Evolutionary conservation across 1,139 yeast species (phyloP), one percentile per base, ranked within the genome.

Genomic region (Hyphopichia burtonii): DNA sequence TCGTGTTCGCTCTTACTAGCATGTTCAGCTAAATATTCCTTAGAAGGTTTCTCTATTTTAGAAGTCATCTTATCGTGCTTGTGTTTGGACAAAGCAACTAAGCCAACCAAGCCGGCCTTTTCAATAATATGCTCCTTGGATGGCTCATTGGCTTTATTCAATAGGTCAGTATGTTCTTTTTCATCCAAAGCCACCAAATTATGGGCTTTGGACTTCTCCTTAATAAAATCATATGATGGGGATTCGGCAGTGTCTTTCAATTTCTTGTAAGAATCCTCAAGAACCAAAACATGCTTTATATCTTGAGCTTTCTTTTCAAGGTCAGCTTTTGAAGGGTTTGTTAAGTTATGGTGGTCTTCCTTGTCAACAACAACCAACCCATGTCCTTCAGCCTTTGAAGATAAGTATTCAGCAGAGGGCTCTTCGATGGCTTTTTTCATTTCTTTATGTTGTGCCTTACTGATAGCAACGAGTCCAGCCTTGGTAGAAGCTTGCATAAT

Each of bases 171-270:
- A 40, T 61, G 57, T 15, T 61, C 66, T 11, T 61, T 40, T 16
- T 52, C 53, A 5, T 71, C 49, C 15, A 79, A 16, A 0, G 53
- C 47, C 3, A 61, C 58, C 41, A 54, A 47, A 4, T 68, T 72
- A 11, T 50, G 51, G 12, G 48, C 45, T 3, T 43, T 44, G 2
- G 69, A 66, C 39, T 58, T 63, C 8, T 54, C 46, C 1, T 52
- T 42, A 12, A 63, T 33, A 30, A 53, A 55, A 1, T 63, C 65
- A 20, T 55, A 22, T 0, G 51, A 33, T 3, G 61, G 61, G 16
- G 43, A 18, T 4, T 46, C 50, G 18, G 43, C 16, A 9, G 43
- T n/a, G 15, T 25, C 18, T 20, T 45, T 41, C 39, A 56, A 45
- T 1, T 32, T 20, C 12, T 44, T 14, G 16, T 40, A 39, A 9